These are phyloP conservation scores for Trifolium fragiferum DNA, from an alignment of 306 rosid species.

Conservation along the genomic window DNA sequence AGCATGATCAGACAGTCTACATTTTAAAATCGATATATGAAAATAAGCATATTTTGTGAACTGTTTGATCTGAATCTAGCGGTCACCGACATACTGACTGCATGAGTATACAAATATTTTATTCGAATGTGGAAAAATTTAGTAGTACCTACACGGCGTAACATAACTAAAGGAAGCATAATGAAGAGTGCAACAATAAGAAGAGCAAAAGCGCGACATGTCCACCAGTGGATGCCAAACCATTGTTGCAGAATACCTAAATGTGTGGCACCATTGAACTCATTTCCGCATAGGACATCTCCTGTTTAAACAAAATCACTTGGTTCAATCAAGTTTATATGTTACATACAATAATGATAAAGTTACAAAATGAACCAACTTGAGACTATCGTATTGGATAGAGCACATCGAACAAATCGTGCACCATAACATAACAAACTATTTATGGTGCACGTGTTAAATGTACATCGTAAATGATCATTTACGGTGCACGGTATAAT, in stretches of 20 bases:
- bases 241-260: constrained; percentile 64
- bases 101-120: not conserved
- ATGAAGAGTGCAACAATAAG: constrained; percentile 48
- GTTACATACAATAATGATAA: too few species aligned
- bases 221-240: constrained; percentile 72
- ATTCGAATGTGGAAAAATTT: not conserved
- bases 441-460: too few species aligned
- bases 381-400: too few species aligned
- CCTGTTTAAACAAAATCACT: constrained; percentile 42
- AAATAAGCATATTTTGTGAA: too few species aligned
- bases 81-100: not conserved
- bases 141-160: constrained; percentile 54
- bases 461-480: too few species aligned
- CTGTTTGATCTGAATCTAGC: not conserved
- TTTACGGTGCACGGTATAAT: too few species aligned
- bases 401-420: too few species aligned
- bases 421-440: too few species aligned
- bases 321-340: not conserved
- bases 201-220: constrained; percentile 58
- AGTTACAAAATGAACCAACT: too few species aligned
- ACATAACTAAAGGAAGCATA: constrained; percentile 59
- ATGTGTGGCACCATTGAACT: constrained; percentile 44
- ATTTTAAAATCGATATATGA: too few species aligned
- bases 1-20: too few species aligned
- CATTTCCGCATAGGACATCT: constrained; percentile 64